Evolutionary conservation across 2,329 filamentous ascomycete genomes (phyloP).

Genomic region (Hypoxylon rubiginosum): DNA sequence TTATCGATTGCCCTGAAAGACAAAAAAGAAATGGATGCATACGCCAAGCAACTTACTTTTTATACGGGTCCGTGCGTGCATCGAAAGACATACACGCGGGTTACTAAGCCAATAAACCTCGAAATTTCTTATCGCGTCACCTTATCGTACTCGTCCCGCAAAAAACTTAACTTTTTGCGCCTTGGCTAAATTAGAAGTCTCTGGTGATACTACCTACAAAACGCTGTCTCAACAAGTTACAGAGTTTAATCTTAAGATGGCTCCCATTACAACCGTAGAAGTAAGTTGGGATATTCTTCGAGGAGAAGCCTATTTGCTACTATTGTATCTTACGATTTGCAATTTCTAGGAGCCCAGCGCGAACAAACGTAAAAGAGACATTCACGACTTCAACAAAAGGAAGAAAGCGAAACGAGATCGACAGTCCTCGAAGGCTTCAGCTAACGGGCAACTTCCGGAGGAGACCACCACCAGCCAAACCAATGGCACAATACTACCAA

Average conservation of each 20-base stretch:
- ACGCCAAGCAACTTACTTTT: slow-evolving; percentile 28
- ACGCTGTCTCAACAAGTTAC: slow-evolving; percentile 5
- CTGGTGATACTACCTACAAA: slow-evolving; percentile 18
- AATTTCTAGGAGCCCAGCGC: slow-evolving; percentile 52
- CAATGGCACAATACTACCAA: slow-evolving; percentile 25
- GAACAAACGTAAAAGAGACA: slow-evolving; percentile 64
- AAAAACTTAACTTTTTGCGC: slow-evolving; percentile 49
- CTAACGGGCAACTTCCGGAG: slow-evolving; percentile 22
- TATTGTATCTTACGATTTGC: slow-evolving; percentile 29
- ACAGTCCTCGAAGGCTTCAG: slow-evolving; percentile 27
- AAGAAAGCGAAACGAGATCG: slow-evolving; percentile 58
- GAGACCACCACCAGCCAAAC: slow-evolving; percentile 23
- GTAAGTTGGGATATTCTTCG: slow-evolving; percentile 37
- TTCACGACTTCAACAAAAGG: slow-evolving; percentile 57
- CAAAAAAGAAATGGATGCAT: neutral
- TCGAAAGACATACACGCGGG: neutral
- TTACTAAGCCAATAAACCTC: slow-evolving; percentile 8
- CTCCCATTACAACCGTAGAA: slow-evolving; percentile 43
- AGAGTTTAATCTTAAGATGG: slow-evolving; percentile 44
- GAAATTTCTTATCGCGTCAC: slow-evolving; percentile 44
- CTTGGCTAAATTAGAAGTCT: slow-evolving; percentile 17
- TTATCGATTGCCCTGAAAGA: slow-evolving; percentile 4
- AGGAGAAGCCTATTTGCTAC: neutral
- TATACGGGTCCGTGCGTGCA: slow-evolving; percentile 8
- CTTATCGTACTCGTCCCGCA: slow-evolving; percentile 47